Conservation (phyloP, 768 basidiomycete species). For the Macrolepiota fuliginosa region DNA sequence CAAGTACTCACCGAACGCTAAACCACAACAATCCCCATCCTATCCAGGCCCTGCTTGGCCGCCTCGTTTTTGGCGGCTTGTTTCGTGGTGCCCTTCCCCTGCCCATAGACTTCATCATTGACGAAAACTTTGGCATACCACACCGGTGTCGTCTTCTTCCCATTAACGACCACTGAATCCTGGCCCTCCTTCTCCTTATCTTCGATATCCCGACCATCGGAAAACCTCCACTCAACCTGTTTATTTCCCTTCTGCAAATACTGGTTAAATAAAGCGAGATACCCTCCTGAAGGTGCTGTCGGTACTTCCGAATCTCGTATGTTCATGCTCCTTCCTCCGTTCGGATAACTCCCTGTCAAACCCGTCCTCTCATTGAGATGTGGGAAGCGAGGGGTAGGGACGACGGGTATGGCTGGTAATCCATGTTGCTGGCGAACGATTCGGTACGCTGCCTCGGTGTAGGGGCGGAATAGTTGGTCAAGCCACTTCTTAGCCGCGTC, state of each 20-base stretch:
- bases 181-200: slow-evolving; percentile 19
- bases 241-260: slow-evolving; percentile 56
- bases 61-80: slow-evolving; percentile 80
- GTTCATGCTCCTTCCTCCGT: background rate
- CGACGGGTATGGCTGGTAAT: slow-evolving; percentile 42
- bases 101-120: slow-evolving; percentile 56
- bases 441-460: slow-evolving; percentile 57
- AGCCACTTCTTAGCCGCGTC: slow-evolving; percentile 58
- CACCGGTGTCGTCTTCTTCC: slow-evolving; percentile 67
- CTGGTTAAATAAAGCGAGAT: slow-evolving; percentile 82
- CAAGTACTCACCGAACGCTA: slow-evolving; percentile 40
- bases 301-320: slow-evolving; percentile 8
- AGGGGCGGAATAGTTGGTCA: slow-evolving; percentile 59
- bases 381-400: background rate
- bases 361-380: slow-evolving; percentile 8
- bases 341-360: background rate
- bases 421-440: slow-evolving; percentile 67
- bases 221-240: slow-evolving; percentile 70
- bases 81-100: slow-evolving; percentile 72
- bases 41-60: slow-evolving; percentile 67
- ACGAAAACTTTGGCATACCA: slow-evolving; percentile 71
- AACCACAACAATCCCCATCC: slow-evolving; percentile 44
- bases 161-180: slow-evolving; percentile 28
- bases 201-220: slow-evolving; percentile 29
- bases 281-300: slow-evolving; percentile 43